Evolutionary conservation across 257 asterid genomes (phyloP), one percentile per base, ranked within the genome.

Genomic region (Henckelia pumila): DNA sequence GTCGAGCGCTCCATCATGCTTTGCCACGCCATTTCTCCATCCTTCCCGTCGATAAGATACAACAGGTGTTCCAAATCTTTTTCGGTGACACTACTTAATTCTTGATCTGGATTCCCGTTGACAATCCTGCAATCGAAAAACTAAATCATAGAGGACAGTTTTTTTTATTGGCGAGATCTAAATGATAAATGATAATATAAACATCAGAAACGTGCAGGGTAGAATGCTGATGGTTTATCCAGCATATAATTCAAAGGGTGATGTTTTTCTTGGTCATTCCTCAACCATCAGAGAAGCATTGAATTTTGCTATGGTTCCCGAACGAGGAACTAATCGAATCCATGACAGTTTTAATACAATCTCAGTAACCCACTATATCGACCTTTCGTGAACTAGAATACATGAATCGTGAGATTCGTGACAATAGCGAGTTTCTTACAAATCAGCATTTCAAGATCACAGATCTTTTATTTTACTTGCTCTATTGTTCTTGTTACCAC

Each of bases 1-100:
- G 96, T 85, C 73, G 96, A 85, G 65, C 85, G 96, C 68, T 88
- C 93, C 99, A 94, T 94, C 91, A 91, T 74, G 78, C 81, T 80
- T 84, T 91, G 99, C 99, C 99, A 94, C 71, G 86, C 78, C 87
- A 83, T 76, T 75, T 88, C 92, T 63, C 88, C 90, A 69, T 83
- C 92, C 63, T 82, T 78, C 21, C 80, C 86, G 68, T 82, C 80
- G 29, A 82, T 73, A 71, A 82, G 79, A 64, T 80, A 78, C 68
- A 80, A 64, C 11, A 85, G 75, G 61, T 85, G 86, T 47, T 76
- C 84, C 63, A 85, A 81, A 78, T 85, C 91, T 68, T 75, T 81
- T 73, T 80, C 81, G 1, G 75, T 76, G 40, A 85, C 88, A 71
- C 65, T 79, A 67, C 66, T 78, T 24, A 61, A 75, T 56, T 85